phyloP scores from a whole-genome alignment of 331 rosid species.

The Phaseolus coccineus region DNA sequence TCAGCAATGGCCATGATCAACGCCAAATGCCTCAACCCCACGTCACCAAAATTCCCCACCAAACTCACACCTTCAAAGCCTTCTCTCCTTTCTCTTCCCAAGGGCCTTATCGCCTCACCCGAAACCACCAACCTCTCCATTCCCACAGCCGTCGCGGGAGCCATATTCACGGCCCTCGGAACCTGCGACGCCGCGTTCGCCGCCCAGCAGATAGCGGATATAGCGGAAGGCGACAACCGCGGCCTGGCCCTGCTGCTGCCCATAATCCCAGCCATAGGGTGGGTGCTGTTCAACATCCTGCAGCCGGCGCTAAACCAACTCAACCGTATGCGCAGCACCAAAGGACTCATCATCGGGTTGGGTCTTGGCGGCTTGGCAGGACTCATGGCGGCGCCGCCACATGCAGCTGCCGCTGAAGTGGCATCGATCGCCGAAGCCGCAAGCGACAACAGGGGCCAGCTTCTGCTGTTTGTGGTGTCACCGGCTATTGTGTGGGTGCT shows the following conservation, averaged over 20 bases:
- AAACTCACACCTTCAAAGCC: constrained; percentile 54
- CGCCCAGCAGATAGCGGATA: constrained; percentile 80
- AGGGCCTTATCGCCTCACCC: constrained; percentile 2
- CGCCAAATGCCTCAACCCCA: constrained; percentile 64
- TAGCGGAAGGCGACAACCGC: constrained; percentile 90
- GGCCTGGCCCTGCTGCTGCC: constrained; percentile 82
- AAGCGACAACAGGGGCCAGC: constrained; percentile 73
- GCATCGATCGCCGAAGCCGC: constrained; percentile 53
- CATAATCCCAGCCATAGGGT: constrained; percentile 76
- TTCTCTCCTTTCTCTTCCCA: constrained; percentile 44
- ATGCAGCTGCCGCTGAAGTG: constrained; percentile 68
- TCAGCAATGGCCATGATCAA: constrained; percentile 80
- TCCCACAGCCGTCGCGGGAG: constrained; percentile 77
- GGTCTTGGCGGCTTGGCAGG: constrained; percentile 13
- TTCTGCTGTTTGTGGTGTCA: constrained; percentile 78
- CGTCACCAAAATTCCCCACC: constrained; percentile 50
- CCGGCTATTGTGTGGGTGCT: constrained; percentile 93
- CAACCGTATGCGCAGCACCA: constrained; percentile 71
- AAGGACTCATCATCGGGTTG: constrained; percentile 63
- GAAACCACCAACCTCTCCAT: constrained; percentile 35
- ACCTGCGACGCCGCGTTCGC: constrained; percentile 76
- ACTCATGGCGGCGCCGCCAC: constrained; percentile 47
- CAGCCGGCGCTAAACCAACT: constrained; percentile 92
- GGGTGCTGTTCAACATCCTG: constrained; percentile 92
- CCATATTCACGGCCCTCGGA: constrained; percentile 69